Evolutionary conservation across 139 green algal species (phyloP), one percentile per base, ranked within the genome.

Genomic region (Tetradesmus lagerheimii): DNA sequence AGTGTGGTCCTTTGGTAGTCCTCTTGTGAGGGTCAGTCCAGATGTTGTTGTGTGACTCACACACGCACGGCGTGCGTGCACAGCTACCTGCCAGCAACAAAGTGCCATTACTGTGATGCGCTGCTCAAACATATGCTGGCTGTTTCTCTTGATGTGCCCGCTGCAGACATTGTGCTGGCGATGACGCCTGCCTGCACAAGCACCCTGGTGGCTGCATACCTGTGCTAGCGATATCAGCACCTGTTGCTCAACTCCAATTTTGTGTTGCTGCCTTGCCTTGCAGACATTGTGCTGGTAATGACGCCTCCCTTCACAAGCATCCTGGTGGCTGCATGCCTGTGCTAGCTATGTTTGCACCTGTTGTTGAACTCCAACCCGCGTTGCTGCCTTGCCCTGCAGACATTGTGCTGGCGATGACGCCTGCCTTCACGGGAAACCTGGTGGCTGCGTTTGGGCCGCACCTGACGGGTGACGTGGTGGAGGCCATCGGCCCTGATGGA

Each of bases 301-400:
- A 31, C 4, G 11, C 4, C 77, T 0, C 34, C 45, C 29, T 80
- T 80, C 77, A 92, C 89, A 3, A 64, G 76, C 20, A 76, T 71
- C 37, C 83, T 92, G 50, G 82, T 92, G 53, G 53, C 43, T 14
- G 64, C 67, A 0, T 83, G n/a, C n/a, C n/a, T n/a, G n/a, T n/a
- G n/a, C n/a, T n/a, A n/a, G n/a, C n/a, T n/a, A n/a, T n/a, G n/a
- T n/a, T n/a, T n/a, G n/a, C n/a, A n/a, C n/a, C n/a, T n/a, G n/a
- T n/a, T n/a, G n/a, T n/a, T n/a, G n/a, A n/a, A n/a, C n/a, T n/a
- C n/a, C n/a, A n/a, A n/a, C n/a, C n/a, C n/a, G n/a, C n/a, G n/a
- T n/a, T 74, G 62, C 62, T 74, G 62, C 25, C 29, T 14, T 74
- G 11, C 62, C 25, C 20, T 82, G 76, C 27, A 29, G 71, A 53